Percentiles rank a stretch among this genome's conserved stretches.
phyloP scores from a whole-genome alignment of 495 filamentous ascomycete genomes.

The Penicillium turbatum region DNA sequence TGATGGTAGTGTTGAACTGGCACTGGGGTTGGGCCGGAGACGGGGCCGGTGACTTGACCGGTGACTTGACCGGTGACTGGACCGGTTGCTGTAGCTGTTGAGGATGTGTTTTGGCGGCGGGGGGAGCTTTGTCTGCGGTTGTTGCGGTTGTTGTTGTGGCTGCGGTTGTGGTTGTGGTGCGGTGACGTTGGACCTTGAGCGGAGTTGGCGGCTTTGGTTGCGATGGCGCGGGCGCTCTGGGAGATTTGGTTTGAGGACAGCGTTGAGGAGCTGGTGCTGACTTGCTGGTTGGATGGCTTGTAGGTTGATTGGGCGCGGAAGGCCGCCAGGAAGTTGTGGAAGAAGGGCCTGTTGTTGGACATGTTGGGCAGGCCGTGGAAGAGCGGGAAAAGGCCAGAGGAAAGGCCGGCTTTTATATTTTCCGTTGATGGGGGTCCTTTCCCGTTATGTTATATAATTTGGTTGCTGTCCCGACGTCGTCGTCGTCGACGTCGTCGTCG shows the following conservation, averaged over 20 bases:
- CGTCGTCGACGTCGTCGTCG: too few species aligned
- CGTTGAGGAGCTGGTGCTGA: slow-evolving; percentile 22
- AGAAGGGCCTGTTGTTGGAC: slow-evolving; percentile 76
- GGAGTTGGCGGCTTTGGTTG: slow-evolving; percentile 34
- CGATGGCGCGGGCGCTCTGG: slow-evolving; percentile 40
- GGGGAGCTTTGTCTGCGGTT: too few species aligned
- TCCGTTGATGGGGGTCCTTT: too few species aligned
- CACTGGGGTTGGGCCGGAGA: slow-evolving; percentile 16
- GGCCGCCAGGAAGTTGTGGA: slow-evolving; percentile 80
- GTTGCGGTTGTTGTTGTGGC: slow-evolving; percentile 20
- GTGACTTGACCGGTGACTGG: too few species aligned
- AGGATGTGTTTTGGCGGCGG: too few species aligned
- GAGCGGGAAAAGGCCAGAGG: too few species aligned
- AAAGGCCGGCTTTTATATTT: too few species aligned
- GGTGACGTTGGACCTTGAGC: slow-evolving; percentile 10
- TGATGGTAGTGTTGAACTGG: slow-evolving; percentile 15
- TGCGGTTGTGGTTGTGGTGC: slow-evolving; percentile 8
- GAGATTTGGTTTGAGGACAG: slow-evolving; percentile 36
- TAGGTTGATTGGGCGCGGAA: slow-evolving; percentile 62
- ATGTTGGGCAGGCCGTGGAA: slow-evolving; percentile 18
- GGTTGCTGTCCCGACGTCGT: too few species aligned
- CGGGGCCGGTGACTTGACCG: background rate
- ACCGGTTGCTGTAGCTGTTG: slow-evolving; percentile 27
- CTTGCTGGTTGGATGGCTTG: slow-evolving; percentile 37
- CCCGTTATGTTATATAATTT: too few species aligned